Evolutionary conservation across 148 eudicot species (phyloP).

Genomic region (Heliosperma pusillum): DNA sequence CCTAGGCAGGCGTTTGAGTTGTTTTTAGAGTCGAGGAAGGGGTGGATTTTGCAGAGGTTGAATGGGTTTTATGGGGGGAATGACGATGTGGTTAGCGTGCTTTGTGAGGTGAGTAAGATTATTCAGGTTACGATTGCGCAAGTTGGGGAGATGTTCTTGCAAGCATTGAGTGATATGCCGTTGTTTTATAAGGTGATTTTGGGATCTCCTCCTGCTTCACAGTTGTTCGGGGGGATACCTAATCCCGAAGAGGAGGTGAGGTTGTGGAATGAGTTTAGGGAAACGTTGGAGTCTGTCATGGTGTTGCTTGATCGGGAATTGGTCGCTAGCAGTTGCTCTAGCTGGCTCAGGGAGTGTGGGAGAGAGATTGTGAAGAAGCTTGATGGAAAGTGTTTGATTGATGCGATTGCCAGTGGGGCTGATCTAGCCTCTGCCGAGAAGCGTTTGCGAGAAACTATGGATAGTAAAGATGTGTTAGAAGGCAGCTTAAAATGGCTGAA

Average conservation of each 20-base stretch:
- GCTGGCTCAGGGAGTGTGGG: conserved; percentile 87
- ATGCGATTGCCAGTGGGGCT: conserved; percentile 63
- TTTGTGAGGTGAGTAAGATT: conserved; percentile 77
- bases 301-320: conserved; percentile 60
- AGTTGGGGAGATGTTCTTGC: conserved; percentile 89
- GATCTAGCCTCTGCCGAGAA: conserved; percentile 89
- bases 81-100: conserved; percentile 47
- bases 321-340: conserved; percentile 68
- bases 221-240: conserved; percentile 87
- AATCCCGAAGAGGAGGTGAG: conserved; percentile 90
- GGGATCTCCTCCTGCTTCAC: conserved; percentile 86
- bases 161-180: conserved; percentile 84
- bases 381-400: conserved; percentile 69
- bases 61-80: conserved; percentile 44
- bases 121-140: conserved; percentile 88
- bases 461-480: conserved; percentile 77
- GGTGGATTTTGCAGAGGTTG: conserved; percentile 72
- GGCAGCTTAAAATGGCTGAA: conserved; percentile 95
- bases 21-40: conserved; percentile 75
- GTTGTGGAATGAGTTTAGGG: conserved; percentile 78
- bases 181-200: conserved; percentile 83
- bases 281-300: conserved; percentile 68
- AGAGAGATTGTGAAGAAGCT: conserved; percentile 68
- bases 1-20: conserved; percentile 58
- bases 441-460: conserved; percentile 81